Evolutionary conservation across 148 eudicot genomes (phyloP), one percentile per base, ranked within the genome.

Genomic region (Cornus controversa): DNA sequence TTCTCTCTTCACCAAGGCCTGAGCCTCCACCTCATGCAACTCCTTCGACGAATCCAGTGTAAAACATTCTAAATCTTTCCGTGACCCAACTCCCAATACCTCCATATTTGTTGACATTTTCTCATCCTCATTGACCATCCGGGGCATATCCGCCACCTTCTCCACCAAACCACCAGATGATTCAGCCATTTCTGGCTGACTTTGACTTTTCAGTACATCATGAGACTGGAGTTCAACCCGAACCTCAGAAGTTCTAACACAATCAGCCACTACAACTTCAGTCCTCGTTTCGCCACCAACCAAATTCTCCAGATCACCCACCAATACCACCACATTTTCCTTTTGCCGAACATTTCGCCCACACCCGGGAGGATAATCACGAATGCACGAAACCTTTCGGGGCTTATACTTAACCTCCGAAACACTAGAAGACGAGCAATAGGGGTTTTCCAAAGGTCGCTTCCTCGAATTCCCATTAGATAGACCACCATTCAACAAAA

Each of bases 301-400:
- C 29, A 75, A 36, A 6, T 66, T 75, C 76, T 42, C 66, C 68
- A 31, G 27, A 54, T 65, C 62, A 29, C 24, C 69, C 75, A 6
- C 57, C 42, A 63, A 69, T 22, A 75, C 27, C 20, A 28, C 50
- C 66, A 69, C 67, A 45, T n/a, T 80, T 76, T 72, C 78, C 50
- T 73, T 64, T 31, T 8, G 58, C 9, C 66, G 58, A 47, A 78
- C 82, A 86, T 80, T 70, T 25, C 83, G 87, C 40, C 99, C 97
- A 79, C 99, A 95, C 1, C 89, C 86, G 36, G 84, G 87, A 24
- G 99, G 99, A 81, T 88, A 96, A 80, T 87, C 89, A 63, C 99
- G 88, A 66, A 83, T 69, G 2, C 91, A 87, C 53, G 85, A 86
- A 16, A 90, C 83, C 60, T 76, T 87, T 45, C 88, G 89, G 69